phyloP scores from a whole-genome alignment of 495 filamentous ascomycete species.

The Neurospora tetraspora region DNA sequence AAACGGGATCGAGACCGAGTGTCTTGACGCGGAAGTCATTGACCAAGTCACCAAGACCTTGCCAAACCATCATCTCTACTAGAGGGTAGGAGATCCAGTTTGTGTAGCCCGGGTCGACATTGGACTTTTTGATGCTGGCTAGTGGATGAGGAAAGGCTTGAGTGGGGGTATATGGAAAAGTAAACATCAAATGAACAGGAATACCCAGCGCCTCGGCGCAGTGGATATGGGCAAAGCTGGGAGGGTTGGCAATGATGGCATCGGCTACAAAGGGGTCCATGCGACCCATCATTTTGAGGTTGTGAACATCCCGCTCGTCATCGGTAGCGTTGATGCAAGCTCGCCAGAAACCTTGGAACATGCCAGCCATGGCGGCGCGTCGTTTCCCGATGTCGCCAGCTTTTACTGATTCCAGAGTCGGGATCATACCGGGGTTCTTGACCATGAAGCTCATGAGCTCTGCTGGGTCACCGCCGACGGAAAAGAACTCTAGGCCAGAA shows the following conservation, averaged over 20 bases:
- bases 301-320: conserved; percentile 41
- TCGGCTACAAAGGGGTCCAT: conserved; percentile 63
- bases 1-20: conserved; percentile 58
- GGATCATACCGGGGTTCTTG: conserved; percentile 73
- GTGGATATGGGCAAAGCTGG: conserved; percentile 72
- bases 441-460: conserved; percentile 85
- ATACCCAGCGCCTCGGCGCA: conserved; percentile 73
- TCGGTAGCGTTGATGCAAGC: conserved; percentile 59
- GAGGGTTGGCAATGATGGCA: conserved; percentile 77
- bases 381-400: conserved; percentile 57
- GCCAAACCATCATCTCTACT: conserved; percentile 74
- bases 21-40: conserved; percentile 58
- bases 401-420: conserved; percentile 54
- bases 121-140: conserved; percentile 54
- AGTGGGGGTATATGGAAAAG: conserved; percentile 63
- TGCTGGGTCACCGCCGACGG: conserved; percentile 66
- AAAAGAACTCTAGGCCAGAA: conserved; percentile 64
- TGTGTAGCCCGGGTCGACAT: conserved; percentile 48
- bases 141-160: conserved; percentile 62
- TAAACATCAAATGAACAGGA: conserved; percentile 76
- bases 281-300: conserved; percentile 44
- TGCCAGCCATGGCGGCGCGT: conserved; percentile 57
- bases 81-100: conserved; percentile 69
- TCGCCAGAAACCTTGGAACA: conserved; percentile 70
- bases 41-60: conserved; percentile 66